phyloP scores from a whole-genome alignment of 2,329 filamentous ascomycete species.

The Aureobasidium subglaciale region DNA sequence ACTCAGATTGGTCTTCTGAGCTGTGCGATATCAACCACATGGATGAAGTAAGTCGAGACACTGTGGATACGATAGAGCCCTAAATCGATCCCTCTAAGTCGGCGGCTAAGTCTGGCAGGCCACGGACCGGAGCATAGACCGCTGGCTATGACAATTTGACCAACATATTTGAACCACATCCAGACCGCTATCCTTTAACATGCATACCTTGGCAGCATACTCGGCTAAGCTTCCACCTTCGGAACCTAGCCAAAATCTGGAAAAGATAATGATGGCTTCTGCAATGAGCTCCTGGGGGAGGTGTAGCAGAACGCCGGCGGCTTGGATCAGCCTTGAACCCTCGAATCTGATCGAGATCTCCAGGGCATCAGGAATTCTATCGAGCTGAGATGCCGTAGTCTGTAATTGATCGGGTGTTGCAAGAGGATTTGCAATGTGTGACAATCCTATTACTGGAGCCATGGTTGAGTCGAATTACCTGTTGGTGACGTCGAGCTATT shows the following conservation, averaged over 20 bases:
- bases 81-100: not conserved
- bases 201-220: conserved; percentile 45
- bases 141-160: not conserved
- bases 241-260: conserved; percentile 68
- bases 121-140: not conserved
- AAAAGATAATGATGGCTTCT: conserved; percentile 74
- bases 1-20: not conserved
- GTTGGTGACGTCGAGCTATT: not conserved
- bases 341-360: conserved; percentile 66
- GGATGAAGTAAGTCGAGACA: too few species aligned
- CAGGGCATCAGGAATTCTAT: conserved; percentile 57
- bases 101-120: not conserved
- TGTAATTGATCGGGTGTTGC: conserved; percentile 64
- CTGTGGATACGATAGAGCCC: too few species aligned
- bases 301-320: conserved; percentile 71
- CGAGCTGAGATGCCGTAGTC: conserved; percentile 48
- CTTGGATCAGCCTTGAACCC: conserved; percentile 67
- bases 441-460: conserved; percentile 27
- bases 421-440: conserved; percentile 60
- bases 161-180: not conserved
- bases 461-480: conserved; percentile 16
- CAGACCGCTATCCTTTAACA: not conserved
- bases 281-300: conserved; percentile 81
- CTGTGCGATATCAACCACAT: not conserved
- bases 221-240: conserved; percentile 42